Evolutionary conservation across 1,284 basidiomycete genomes (phyloP).

Genomic region (Ceratobasidium theobromae): DNA sequence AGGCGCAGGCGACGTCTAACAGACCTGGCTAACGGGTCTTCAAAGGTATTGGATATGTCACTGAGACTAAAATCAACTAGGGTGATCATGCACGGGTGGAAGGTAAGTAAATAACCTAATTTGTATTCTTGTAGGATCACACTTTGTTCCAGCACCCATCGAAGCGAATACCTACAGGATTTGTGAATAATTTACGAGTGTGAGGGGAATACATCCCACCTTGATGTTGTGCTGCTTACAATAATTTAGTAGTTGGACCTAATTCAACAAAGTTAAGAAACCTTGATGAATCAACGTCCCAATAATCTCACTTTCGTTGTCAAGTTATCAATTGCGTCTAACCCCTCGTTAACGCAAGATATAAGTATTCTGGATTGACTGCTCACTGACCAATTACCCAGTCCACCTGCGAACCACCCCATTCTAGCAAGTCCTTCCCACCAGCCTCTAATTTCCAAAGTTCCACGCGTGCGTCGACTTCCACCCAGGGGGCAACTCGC

Average conservation of each 20-base stretch:
- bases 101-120: conserved; percentile 54
- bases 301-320: conserved; percentile 65
- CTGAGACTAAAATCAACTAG: conserved; percentile 45
- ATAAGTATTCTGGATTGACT: conserved; percentile 11
- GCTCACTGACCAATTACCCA: conserved; percentile 77
- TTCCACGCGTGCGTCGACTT: conserved; percentile 80
- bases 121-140: conserved; percentile 92
- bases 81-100: neutral
- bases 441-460: conserved; percentile 76
- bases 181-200: conserved; percentile 15
- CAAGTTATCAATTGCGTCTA: conserved; percentile 96
- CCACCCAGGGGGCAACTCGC: conserved; percentile 68
- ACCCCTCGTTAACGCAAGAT: conserved; percentile 33
- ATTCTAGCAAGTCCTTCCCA: conserved; percentile 65
- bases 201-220: conserved; percentile 44
- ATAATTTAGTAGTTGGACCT: conserved; percentile 80
- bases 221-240: conserved; percentile 77
- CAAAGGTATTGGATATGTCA: conserved; percentile 90
- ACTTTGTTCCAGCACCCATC: conserved; percentile 98
- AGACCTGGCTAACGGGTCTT: conserved; percentile 91
- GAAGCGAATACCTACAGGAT: conserved; percentile 84
- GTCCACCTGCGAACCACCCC: conserved; percentile 58
- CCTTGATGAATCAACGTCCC: neutral
- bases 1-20: conserved; percentile 80
- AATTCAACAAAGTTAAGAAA: neutral